phyloP scores from a whole-genome alignment of 176 grass and related monocot genomes.

The Olyra latifolia region DNA sequence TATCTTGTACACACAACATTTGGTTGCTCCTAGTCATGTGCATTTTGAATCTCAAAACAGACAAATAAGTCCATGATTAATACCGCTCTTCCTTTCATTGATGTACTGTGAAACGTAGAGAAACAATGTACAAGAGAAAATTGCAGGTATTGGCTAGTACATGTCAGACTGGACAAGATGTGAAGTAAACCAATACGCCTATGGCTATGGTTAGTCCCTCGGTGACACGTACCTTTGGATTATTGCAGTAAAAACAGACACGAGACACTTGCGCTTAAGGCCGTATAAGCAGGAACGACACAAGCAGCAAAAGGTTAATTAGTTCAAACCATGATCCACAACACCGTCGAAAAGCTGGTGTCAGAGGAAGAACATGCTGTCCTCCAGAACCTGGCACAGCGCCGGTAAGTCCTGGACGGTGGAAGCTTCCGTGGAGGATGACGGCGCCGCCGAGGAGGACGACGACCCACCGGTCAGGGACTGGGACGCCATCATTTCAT shows the following conservation, averaged over 20 bases:
- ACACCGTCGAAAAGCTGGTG: neutral
- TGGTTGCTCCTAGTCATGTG: neutral
- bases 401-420: neutral
- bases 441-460: neutral
- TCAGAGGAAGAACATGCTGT: slow-evolving; percentile 64
- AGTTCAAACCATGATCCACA: neutral
- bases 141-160: neutral
- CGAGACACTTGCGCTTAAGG: neutral
- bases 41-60: neutral
- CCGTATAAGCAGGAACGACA: neutral
- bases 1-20: slow-evolving; percentile 15
- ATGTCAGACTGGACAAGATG: neutral
- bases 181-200: neutral
- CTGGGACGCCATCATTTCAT: slow-evolving; percentile 33
- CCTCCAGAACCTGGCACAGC: slow-evolving; percentile 38
- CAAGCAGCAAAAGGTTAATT: neutral
- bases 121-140: neutral
- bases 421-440: neutral
- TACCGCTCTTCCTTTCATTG: neutral
- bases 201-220: neutral
- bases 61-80: no score
- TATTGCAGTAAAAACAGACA: neutral
- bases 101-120: neutral
- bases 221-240: no score
- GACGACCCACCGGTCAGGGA: neutral